Evolutionary conservation across 768 basidiomycete species (phyloP), one percentile per base, ranked within the genome.

Genomic region (Trametes meyenii): DNA sequence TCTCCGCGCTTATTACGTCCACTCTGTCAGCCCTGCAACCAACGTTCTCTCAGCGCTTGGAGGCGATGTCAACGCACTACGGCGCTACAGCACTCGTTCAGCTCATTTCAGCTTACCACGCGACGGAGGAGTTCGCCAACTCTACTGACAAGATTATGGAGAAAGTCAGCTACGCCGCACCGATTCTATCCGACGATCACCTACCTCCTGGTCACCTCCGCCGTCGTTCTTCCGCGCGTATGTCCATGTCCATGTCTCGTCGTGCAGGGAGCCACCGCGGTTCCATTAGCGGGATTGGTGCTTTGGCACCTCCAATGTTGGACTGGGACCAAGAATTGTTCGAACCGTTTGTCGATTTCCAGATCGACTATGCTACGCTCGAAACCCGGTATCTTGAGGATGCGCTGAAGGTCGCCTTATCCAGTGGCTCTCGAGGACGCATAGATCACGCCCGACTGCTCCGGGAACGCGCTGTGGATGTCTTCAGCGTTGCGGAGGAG

Each of bases 301-400:
- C 59, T 13, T n/a, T 59, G 43, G 53, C 14, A 6, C 61, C 59
- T n/a, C 62, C 45, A 2, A 52, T 24, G 35, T 58, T 58, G 55
- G 87, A 88, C 60, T 98, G 97, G 97, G 94, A 98, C 69, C 88
- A 88, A 57, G 88, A 90, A 52, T 78, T 99, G 16, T 97, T 95
- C 71, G 94, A 96, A 71, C 94, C 96, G 2, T 98, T 98, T 77
- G 81, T 96, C 24, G 92, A 96, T 67, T 89, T 89, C 63, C 96
- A 98, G 67, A 79, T 85, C 17, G 90, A 96, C 57, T 98, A 98
- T 73, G 83, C 84, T 0, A 76, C 80, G 1, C 78, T 97, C 36
- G 97, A 99, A 74, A 80, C 83, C 38, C 83, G 86, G 7, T 81
- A 85, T 52, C 76, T 98, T 56, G 83, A 86, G 26, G 80, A 85